Percentiles rank a stretch among this genome's conserved stretches.
phyloP scores from a whole-genome alignment of 116 monocot genomes.

The Iris pallida region DNA sequence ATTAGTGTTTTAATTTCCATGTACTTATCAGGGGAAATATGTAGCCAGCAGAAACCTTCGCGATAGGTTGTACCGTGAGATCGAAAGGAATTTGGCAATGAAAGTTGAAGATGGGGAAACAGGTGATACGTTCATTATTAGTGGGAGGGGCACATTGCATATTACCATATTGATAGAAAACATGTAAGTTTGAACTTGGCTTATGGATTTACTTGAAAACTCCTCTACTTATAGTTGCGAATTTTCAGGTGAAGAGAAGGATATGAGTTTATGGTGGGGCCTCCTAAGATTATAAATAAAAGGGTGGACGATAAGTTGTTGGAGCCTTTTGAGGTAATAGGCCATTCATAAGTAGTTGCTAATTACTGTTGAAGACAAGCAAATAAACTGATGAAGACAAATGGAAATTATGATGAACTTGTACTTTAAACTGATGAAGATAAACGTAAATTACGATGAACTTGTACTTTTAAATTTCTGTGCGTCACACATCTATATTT shows the following conservation, averaged over 20 bases:
- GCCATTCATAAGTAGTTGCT: not conserved
- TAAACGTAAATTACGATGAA: too few relatives aligned
- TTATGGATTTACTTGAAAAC: slow-evolving; percentile 7
- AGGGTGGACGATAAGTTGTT: slow-evolving; percentile 58
- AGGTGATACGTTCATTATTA: slow-evolving; percentile 93
- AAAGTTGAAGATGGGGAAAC: slow-evolving; percentile 95
- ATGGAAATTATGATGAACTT: not conserved
- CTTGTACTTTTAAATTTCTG: not conserved
- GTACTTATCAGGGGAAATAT: slow-evolving; percentile 72
- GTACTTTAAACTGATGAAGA: too few relatives aligned
- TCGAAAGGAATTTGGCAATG: slow-evolving; percentile 97
- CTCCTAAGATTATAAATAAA: slow-evolving; percentile 96
- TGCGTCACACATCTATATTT: not conserved
- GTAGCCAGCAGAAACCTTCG: slow-evolving; percentile 93
- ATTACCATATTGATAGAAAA: slow-evolving; percentile 95
- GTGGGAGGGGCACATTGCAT: slow-evolving; percentile 92
- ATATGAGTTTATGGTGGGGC: slow-evolving; percentile 98
- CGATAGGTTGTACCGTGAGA: slow-evolving; percentile 81
- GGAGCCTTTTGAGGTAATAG: slow-evolving; percentile 88
- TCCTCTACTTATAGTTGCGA: not conserved
- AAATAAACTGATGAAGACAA: not conserved
- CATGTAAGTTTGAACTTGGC: slow-evolving; percentile 46
- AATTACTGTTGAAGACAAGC: not conserved
- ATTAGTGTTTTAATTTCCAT: not conserved
- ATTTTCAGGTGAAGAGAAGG: slow-evolving; percentile 87